Base-by-base conservation (phyloP, 495 filamentous ascomycete genomes). In the Podospora conica region DNA sequence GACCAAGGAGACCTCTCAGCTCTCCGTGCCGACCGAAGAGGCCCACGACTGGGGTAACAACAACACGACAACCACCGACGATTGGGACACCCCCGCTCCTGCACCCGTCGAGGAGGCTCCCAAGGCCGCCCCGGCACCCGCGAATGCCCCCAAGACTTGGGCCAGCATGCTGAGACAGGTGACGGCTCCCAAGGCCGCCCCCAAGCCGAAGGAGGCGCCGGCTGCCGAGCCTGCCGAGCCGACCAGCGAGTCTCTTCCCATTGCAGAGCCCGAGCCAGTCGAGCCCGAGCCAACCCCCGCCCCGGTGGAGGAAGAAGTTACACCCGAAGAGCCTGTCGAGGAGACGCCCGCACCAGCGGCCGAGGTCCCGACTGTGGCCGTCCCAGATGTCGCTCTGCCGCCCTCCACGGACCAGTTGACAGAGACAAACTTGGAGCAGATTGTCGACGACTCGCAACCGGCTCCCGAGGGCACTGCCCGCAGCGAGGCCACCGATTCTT, bases 331-430 rank as follows among this genome's bases (percentile, higher is more conserved):
- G 58, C 74, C 76, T 23, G 78, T 68, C 23, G 71, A 77, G 58
- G 75, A 79, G 61, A 9, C 57, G 55, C 54, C 40, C 66, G 15
- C 67, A 64, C 58, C 65, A 5, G 60, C 62, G n/a, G 60, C 67
- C 9, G 77, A 75, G 10, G 20, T 74, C 3, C 73, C 75, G n/a
- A 66, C 72, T 60, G 73, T 79, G n/a, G 76, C 77, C 53, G 76
- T 81, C 23, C 85, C 87, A 61, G 80, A 85, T 60, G 75, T 82
- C 11, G 76, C 81, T 24, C 75, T 91, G 11, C 79, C 84, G 27
- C 88, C 90, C 8, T 85, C 90, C n/a, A 88, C 91, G 74, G 90
- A 92, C 74, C 86, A 93, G 65, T 84, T 98, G 70, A 98, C 96
- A 1, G 88, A 93, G 77, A 86, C 86, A 48, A 98, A 98, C 71